phyloP scores from a whole-genome alignment of 495 filamentous ascomycete species.

The Bacidia gigantensis region DNA sequence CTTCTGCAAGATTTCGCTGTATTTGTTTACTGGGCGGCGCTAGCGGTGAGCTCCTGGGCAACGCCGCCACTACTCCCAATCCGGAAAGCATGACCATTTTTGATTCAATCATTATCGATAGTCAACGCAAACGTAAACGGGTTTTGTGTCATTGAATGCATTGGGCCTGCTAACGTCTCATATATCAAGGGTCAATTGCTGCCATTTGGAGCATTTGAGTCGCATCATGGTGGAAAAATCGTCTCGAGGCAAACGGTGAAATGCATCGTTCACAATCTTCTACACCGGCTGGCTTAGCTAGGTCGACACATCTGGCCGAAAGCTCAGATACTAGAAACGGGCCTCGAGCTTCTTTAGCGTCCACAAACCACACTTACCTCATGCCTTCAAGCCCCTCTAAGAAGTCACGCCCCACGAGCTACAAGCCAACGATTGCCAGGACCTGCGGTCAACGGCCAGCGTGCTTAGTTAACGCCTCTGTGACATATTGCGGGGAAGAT shows the following conservation, averaged over 20 bases:
- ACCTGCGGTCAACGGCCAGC: constrained; percentile 79
- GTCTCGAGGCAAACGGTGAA: background rate
- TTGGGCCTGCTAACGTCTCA: too few relatives aligned
- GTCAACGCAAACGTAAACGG: too few relatives aligned
- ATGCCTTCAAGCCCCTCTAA: constrained; percentile 66
- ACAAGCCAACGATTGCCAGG: constrained; percentile 67
- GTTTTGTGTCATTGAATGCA: background rate
- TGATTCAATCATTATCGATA: too few relatives aligned
- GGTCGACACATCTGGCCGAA: background rate
- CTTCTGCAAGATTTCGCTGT: background rate
- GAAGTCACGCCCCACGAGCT: constrained; percentile 51
- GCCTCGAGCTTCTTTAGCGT: constrained; percentile 33
- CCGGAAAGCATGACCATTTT: background rate
- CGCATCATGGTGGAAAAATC: background rate
- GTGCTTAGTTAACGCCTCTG: constrained; percentile 92
- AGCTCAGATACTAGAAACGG: background rate
- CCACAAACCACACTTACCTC: constrained; percentile 66
- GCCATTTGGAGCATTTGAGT: background rate
- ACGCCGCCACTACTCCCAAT: constrained; percentile 3
- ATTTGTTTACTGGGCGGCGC: background rate
- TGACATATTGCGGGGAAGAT: constrained; percentile 91
- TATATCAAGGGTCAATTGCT: background rate
- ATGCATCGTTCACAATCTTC: constrained; percentile 7
- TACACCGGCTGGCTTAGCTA: background rate
- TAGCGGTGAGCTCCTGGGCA: constrained; percentile 1